Evolutionary conservation across 768 basidiomycete species (phyloP), one percentile per base, ranked within the genome.

Genomic region (Boletus barrowsii): DNA sequence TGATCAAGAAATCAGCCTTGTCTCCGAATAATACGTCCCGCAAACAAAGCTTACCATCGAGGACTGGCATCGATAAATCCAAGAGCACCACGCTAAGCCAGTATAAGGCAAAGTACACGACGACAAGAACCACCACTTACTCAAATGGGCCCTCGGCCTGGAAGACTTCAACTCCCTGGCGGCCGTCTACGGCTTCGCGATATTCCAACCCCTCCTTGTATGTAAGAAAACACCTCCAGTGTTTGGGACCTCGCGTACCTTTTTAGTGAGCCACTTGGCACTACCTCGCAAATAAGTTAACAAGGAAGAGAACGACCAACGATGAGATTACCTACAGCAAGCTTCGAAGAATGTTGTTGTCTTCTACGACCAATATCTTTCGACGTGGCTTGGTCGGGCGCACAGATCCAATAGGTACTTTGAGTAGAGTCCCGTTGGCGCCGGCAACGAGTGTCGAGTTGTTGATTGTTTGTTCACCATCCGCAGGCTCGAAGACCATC

Each of bases 61-160:
- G 81, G n/a, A 91, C 70, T 1, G 93, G 95, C 94, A 97, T 97
- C 1, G 90, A 93, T 52, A 97, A 73, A 69, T 97, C 94, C 55
- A 97, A 75, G 14, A 95, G 78, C 35, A 95, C 87, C 33, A 93
- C 83, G 57, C 93, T 95, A 47, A 49, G 44, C 35, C 49, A 49
- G n/a, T 14, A 43, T 49, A 18, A 60, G 50, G 39, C 26, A 39
- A 48, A 22, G 49, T 5, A 39, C 18, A 3, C 42, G n/a, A 50
- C 5, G 49, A 35, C 17, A 17, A 26, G 20, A 37, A 42, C 44
- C 22, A 43, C 10, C 10, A 77, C 89, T 56, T 68, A 94, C 93
- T 97, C 93, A 65, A 95, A 97, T 40, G 86, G 87, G 5, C 90
- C 87, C 20, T 88, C 80, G 10, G 79, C 62, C 54, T 79, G 76